Percentiles rank a stretch among this genome's conserved stretches.
phyloP scores from a whole-genome alignment of 768 basidiomycete species.

The Amanita molliuscula region DNA sequence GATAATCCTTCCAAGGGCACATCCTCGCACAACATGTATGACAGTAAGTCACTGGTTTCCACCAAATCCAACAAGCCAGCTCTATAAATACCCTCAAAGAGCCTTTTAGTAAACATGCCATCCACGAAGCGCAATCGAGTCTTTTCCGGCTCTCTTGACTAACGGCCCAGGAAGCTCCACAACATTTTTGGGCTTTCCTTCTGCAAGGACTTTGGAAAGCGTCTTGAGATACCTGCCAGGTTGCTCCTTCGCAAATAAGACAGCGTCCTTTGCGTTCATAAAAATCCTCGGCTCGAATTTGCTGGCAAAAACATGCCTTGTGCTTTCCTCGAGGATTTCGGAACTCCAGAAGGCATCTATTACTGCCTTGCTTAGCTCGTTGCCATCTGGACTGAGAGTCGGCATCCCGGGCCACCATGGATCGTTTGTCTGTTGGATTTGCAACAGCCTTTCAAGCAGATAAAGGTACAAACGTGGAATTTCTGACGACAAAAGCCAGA shows the following conservation, averaged over 20 bases:
- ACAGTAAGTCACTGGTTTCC: constrained; percentile 16
- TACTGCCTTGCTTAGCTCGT: constrained; percentile 10
- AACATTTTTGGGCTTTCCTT: constrained; percentile 13
- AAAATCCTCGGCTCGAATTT: constrained; percentile 8
- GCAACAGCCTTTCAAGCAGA: constrained; percentile 21
- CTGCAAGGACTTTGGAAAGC: constrained; percentile 14
- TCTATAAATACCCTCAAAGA: constrained; percentile 6
- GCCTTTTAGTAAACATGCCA: constrained; percentile 15
- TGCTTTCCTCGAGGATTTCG: constrained; percentile 13
- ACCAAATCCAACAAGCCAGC: constrained; percentile 9
- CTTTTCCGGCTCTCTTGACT: constrained; percentile 11
- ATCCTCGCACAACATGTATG: constrained; percentile 14
- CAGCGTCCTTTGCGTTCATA: constrained; percentile 13
- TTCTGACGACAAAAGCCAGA: constrained; percentile 26
- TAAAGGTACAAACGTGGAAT: constrained; percentile 28
- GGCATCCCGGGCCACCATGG: constrained; percentile 29
- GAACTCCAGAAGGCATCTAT: constrained; percentile 21
- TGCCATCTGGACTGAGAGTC: constrained; percentile 10
- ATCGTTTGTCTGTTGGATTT: constrained; percentile 9
- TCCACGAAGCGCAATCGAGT: constrained; percentile 14
- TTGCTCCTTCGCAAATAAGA: constrained; percentile 15
- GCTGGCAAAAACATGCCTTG: constrained; percentile 18
- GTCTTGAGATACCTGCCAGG: constrained; percentile 7
- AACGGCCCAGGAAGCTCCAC: constrained; percentile 13
- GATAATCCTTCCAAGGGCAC: constrained; percentile 17